A percentile compares a stretch with the other conserved stretches of the same genome.
Conservation (phyloP, 306 rosid genomes). For the Glycine soja region DNA sequence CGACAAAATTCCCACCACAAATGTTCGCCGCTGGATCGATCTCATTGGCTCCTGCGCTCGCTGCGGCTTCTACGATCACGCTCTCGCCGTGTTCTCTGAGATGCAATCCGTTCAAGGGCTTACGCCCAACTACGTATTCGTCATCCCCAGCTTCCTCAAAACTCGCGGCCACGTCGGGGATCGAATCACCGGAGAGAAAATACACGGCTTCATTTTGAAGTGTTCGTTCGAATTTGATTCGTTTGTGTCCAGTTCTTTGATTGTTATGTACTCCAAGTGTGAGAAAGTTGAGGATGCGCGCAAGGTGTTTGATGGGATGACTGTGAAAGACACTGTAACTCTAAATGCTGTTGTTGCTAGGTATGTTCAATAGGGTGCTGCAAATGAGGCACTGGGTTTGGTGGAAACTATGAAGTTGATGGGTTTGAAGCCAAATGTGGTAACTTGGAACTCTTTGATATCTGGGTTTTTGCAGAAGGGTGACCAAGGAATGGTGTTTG, state of each 20-base stretch:
- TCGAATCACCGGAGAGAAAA: slow-evolving; percentile 56
- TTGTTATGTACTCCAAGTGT: slow-evolving; percentile 82
- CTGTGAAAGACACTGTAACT: slow-evolving; percentile 74
- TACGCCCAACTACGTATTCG: slow-evolving; percentile 53
- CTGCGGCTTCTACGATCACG: slow-evolving; percentile 62
- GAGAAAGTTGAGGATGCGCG: slow-evolving; percentile 59
- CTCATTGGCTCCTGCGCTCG: slow-evolving; percentile 73
- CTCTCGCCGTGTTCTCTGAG: slow-evolving; percentile 60
- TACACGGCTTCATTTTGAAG: slow-evolving; percentile 65
- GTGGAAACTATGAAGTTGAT: slow-evolving; percentile 59
- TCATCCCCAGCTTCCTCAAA: slow-evolving; percentile 84
- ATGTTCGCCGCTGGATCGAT: slow-evolving; percentile 71
- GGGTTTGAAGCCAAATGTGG: slow-evolving; percentile 66
- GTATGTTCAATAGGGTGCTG: slow-evolving; percentile 65
- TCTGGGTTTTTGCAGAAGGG: slow-evolving; percentile 80
- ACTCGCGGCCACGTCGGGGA: slow-evolving; percentile 75
- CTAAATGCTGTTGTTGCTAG: slow-evolving; percentile 85
- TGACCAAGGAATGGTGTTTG: slow-evolving; percentile 60
- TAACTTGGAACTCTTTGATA: slow-evolving; percentile 83
- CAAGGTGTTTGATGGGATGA: slow-evolving; percentile 66
- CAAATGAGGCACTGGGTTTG: slow-evolving; percentile 63
- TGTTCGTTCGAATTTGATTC: slow-evolving; percentile 66
- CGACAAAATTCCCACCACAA: slow-evolving; percentile 72
- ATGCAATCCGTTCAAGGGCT: slow-evolving; percentile 56
- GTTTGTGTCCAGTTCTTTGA: slow-evolving; percentile 68